Conservation (phyloP, 345 rosid species). For the Noccaea bulbosa region DNA sequence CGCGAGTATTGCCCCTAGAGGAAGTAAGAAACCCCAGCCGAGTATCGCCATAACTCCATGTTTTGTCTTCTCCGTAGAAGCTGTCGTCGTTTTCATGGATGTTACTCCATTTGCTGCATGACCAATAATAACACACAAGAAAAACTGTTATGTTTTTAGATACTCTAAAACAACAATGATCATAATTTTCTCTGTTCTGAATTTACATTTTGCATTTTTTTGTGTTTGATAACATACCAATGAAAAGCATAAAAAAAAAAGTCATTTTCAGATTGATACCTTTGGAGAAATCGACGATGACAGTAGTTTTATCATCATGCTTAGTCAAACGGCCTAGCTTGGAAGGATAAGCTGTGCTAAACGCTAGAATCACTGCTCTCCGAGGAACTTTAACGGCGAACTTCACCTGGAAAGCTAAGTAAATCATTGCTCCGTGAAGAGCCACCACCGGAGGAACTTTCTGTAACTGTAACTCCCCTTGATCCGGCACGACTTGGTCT, state of each 20-base stretch:
- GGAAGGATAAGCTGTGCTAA: conserved; percentile 58
- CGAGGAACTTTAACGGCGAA: conserved; percentile 52
- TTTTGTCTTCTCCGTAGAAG: conserved; percentile 58
- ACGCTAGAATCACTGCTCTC: conserved; percentile 74
- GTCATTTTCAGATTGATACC: conserved; percentile 39
- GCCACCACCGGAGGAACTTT: conserved; percentile 74
- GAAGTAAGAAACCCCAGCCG: conserved; percentile 84
- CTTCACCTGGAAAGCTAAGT: conserved; percentile 80
- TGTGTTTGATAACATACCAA: neutral
- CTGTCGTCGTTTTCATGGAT: conserved; percentile 36
- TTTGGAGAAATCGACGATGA: conserved; percentile 72
- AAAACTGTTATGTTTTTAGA: neutral
- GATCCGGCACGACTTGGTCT: conserved; percentile 66
- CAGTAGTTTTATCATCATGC: conserved; percentile 73
- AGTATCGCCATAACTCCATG: conserved; percentile 75
- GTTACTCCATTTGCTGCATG: conserved; percentile 47
- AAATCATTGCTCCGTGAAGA: conserved; percentile 73
- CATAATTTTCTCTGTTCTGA: neutral
- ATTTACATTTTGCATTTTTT: neutral
- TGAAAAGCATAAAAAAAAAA: neutral
- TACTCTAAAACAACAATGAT: neutral
- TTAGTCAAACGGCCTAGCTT: conserved; percentile 52
- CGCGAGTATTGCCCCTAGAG: conserved; percentile 73
- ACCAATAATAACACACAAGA: conserved; percentile 38
- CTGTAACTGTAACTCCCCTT: conserved; percentile 75